Base-by-base conservation (phyloP, 116 monocot species). In the Iris pallida region DNA sequence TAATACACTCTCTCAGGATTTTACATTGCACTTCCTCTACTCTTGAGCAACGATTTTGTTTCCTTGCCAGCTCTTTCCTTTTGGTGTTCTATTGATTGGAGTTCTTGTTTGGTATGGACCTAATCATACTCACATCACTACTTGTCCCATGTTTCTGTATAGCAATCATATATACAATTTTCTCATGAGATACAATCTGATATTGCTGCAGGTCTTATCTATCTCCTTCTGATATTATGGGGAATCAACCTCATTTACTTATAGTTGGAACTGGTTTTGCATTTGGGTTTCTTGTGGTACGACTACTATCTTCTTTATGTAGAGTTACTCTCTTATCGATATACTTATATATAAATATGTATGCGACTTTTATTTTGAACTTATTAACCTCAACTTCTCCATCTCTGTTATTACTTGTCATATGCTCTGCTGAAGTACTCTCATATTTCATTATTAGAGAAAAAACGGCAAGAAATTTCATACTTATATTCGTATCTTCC, bases 271-370 rank as follows among this genome's bases (percentile, higher is more conserved):
- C 98, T 68, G 98, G 98, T 68, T 90, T 98, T 82, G 93, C 98
- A 68, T 98, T 98, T 98, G 98, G 98, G 12, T 98, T 72, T 68
- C 90, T 98, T 69, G 98, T 98, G 81, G 98, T 98, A 86, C 75
- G 80, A 16, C 30, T 53, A 53, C 40, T 53, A 53, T 41, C 19
- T n/a, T n/a, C n/a, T n/a, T n/a, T n/a, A n/a, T n/a, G n/a, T n/a
- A n/a, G n/a, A n/a, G n/a, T n/a, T n/a, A n/a, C n/a, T n/a, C n/a
- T n/a, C n/a, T 13, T 42, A 42, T 53, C 9, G 4, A 46, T 46
- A 17, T 63, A 16, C 45, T 42, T 42, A n/a, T n/a, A n/a, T n/a
- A n/a, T n/a, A n/a, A n/a, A n/a, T n/a, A n/a, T n/a, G n/a, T n/a
- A n/a, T n/a, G n/a, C n/a, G n/a, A n/a, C n/a, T n/a, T n/a, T n/a